These are phyloP conservation scores for Colletotrichum brevisporum DNA, from an alignment of 2,329 filamentous ascomycete genomes.

Conservation along the genomic window DNA sequence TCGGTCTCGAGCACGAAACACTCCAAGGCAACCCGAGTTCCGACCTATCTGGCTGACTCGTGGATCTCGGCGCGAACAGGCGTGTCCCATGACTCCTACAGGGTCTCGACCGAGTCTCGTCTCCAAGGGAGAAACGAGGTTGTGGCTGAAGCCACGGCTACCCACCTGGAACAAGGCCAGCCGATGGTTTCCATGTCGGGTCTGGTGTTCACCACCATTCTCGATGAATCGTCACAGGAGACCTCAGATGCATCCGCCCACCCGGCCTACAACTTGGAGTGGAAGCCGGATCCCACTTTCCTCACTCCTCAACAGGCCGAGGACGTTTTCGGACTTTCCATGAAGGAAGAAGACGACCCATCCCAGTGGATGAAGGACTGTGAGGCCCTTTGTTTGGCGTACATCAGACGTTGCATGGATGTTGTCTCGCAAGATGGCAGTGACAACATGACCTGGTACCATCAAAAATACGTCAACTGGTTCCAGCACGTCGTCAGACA, in stretches of 20 bases:
- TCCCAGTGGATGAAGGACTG: constrained; percentile 42
- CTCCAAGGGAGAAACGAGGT: constrained; percentile 36
- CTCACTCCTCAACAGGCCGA: constrained; percentile 39
- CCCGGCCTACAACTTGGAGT: constrained; percentile 41
- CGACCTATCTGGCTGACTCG: constrained; percentile 18
- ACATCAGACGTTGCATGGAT: constrained; percentile 22
- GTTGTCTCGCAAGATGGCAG: neutral
- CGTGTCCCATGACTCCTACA: constrained; percentile 39
- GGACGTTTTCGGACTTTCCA: constrained; percentile 37
- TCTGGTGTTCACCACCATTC: constrained; percentile 42
- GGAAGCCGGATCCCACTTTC: constrained; percentile 43
- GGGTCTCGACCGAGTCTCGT: constrained; percentile 35
- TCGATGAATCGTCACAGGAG: constrained; percentile 9
- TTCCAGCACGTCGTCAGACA: constrained; percentile 34
- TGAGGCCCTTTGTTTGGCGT: constrained; percentile 38
- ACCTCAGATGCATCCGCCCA: constrained; percentile 9
- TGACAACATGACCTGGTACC: constrained; percentile 31
- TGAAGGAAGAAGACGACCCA: constrained; percentile 36
- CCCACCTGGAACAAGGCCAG: constrained; percentile 30
- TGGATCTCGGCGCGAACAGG: constrained; percentile 30
- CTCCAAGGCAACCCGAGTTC: constrained; percentile 25
- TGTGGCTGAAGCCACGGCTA: constrained; percentile 38
- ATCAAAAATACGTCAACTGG: constrained; percentile 40
- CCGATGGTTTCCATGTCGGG: constrained; percentile 42
- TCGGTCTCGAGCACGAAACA: constrained; percentile 7